Evolutionary conservation across 768 basidiomycete species (phyloP).

Genomic region (Podaxis mareebaensis): DNA sequence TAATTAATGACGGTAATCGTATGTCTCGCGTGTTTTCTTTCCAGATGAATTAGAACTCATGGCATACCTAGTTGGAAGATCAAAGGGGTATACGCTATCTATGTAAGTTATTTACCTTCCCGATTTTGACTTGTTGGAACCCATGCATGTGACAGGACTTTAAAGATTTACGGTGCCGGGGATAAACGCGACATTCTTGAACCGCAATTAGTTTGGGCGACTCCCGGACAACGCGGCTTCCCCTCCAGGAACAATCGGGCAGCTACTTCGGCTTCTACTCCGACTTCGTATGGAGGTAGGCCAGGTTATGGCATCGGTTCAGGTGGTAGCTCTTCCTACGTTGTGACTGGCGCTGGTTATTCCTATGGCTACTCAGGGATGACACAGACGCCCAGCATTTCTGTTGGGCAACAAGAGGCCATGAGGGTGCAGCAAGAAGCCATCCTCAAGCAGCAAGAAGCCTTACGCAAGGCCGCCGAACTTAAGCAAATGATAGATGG

Average conservation of each 20-base stretch:
- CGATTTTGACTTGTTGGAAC: background rate
- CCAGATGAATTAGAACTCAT: conserved; percentile 13
- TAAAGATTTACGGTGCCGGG: conserved; percentile 71
- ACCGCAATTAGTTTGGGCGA: conserved; percentile 72
- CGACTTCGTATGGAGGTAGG: background rate
- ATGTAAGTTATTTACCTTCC: conserved; percentile 46
- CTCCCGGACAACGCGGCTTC: conserved; percentile 66
- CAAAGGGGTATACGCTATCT: conserved; percentile 50
- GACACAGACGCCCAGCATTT: background rate
- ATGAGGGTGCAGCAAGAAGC: conserved; percentile 43
- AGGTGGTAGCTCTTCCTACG: conserved; percentile 1
- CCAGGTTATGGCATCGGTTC: background rate
- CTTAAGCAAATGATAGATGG: conserved; percentile 62
- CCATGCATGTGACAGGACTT: conserved; percentile 40
- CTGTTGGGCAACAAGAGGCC: conserved; percentile 20
- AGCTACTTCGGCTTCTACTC: conserved; percentile 4
- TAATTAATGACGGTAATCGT: conserved; percentile 70
- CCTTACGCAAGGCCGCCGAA: conserved; percentile 61
- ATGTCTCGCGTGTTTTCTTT: conserved; percentile 18
- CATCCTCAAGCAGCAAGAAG: conserved; percentile 48
- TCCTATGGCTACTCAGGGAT: background rate
- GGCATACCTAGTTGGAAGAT: conserved; percentile 37
- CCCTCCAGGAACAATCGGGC: conserved; percentile 16
- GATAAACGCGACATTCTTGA: conserved; percentile 64
- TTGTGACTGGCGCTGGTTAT: background rate